Percentiles rank a stretch among this genome's conserved stretches.
Evolutionary conservation across 1,284 basidiomycete genomes (phyloP).

Genomic region (Rhodotorula sp.): DNA sequence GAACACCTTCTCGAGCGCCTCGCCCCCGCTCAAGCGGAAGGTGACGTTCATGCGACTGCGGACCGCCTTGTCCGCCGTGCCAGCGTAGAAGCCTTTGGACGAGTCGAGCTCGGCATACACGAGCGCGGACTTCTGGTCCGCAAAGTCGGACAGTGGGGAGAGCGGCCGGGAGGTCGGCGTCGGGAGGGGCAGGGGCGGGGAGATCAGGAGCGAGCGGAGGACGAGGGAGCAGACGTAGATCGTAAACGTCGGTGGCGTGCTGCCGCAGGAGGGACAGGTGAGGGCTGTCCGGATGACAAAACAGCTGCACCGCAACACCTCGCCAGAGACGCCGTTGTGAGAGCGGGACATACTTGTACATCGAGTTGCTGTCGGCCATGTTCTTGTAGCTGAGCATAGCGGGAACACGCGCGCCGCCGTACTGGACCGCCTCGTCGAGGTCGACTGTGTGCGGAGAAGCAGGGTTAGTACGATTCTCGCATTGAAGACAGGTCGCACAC

Average conservation of each 20-base stretch:
- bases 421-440: slow-evolving; percentile 76
- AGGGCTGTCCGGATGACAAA: neutral
- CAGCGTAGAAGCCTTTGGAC: slow-evolving; percentile 42
- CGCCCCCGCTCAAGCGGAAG: slow-evolving; percentile 69
- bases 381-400: slow-evolving; percentile 82
- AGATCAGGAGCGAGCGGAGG: slow-evolving; percentile 64
- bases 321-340: neutral
- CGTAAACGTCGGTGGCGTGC: slow-evolving; percentile 86
- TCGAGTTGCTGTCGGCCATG: slow-evolving; percentile 72
- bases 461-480: neutral
- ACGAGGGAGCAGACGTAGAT: slow-evolving; percentile 92
- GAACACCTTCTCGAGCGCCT: slow-evolving; percentile 65
- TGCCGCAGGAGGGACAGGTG: neutral
- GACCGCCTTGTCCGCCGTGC: slow-evolving; percentile 38
- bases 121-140: slow-evolving; percentile 70
- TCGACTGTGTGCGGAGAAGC: slow-evolving; percentile 58
- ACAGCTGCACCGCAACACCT: too few relatives aligned
- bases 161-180: slow-evolving; percentile 67
- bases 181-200: slow-evolving; percentile 36
- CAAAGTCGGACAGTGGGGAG: slow-evolving; percentile 66
- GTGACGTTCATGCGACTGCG: slow-evolving; percentile 83
- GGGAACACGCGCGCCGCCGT: slow-evolving; percentile 71
- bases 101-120: slow-evolving; percentile 71
- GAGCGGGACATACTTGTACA: slow-evolving; percentile 68
- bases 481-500: neutral